Percentiles rank a stretch among this genome's conserved stretches.
Evolutionary conservation across 2,329 filamentous ascomycete genomes (phyloP).

Genomic region (Colletotrichum liaoningense): DNA sequence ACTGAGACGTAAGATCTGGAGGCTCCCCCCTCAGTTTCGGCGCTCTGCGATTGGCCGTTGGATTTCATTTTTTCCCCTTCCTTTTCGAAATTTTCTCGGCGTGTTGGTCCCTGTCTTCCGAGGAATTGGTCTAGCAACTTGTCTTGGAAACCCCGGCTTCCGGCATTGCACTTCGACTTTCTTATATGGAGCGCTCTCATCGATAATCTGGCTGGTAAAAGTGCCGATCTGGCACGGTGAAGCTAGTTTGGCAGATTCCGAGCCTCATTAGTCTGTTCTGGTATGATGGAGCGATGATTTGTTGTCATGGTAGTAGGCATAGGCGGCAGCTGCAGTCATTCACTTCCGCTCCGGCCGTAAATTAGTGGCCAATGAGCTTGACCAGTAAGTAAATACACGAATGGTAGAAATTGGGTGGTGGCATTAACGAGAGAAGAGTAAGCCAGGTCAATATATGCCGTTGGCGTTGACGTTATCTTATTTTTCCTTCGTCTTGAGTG

Average conservation of each 20-base stretch:
- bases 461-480: background rate
- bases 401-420: background rate
- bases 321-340: constrained; percentile 32
- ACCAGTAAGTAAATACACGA: background rate
- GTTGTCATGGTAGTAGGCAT: constrained; percentile 3
- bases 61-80: background rate
- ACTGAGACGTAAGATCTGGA: constrained; percentile 15
- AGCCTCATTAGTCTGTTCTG: constrained; percentile 15
- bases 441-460: background rate
- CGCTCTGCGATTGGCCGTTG: constrained; percentile 16
- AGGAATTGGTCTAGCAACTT: background rate
- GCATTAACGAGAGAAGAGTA: constrained; percentile 1
- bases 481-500: constrained; percentile 12
- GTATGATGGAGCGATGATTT: constrained; percentile 5
- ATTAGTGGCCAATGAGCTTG: constrained; percentile 18
- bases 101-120: background rate
- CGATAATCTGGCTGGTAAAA: background rate
- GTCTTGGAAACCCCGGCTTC: background rate
- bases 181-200: constrained; percentile 14
- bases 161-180: background rate
- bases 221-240: background rate
- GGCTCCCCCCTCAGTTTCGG: constrained; percentile 13
- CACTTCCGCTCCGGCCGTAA: constrained; percentile 16
- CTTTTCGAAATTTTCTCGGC: background rate
- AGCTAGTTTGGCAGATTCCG: background rate